These are phyloP conservation scores for Spirogloea muscicola DNA, from an alignment of 139 green algal species.

Conservation along the genomic window DNA sequence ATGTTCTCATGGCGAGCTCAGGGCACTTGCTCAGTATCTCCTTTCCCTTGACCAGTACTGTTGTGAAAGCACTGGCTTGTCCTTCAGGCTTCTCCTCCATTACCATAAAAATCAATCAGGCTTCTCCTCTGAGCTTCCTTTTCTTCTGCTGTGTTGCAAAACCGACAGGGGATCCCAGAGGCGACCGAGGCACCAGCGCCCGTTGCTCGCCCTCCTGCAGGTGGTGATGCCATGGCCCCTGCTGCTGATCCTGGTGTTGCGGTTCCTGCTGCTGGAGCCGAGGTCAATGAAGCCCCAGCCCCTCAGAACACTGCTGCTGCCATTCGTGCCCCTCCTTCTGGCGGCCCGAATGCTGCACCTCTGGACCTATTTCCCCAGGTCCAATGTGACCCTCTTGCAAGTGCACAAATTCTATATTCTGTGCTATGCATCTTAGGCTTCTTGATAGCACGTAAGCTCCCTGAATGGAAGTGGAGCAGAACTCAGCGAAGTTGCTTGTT, in stretches of 20 bases:
- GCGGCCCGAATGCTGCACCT: conserved; percentile 65
- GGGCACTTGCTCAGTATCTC: neutral
- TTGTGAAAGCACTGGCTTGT: neutral
- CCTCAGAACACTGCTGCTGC: neutral
- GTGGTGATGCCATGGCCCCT: conserved; percentile 18
- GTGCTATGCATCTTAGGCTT: neutral
- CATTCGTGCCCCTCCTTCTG: neutral
- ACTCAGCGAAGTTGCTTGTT: too few relatives aligned
- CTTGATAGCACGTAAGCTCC: too few relatives aligned
- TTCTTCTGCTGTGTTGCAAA: neutral
- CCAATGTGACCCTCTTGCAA: neutral
- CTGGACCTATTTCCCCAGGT: conserved; percentile 80
- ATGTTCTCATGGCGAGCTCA: neutral
- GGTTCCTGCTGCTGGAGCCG: neutral
- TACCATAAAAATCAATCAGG: too few relatives aligned
- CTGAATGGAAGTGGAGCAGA: too few relatives aligned
- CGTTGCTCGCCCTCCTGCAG: conserved; percentile 31
- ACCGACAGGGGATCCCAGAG: conserved; percentile 70
- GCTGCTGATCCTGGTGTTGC: conserved; percentile 15
- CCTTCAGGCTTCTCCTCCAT: too few relatives aligned
- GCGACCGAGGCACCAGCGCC: conserved; percentile 17
- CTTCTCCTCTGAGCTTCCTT: too few relatives aligned
- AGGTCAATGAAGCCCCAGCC: neutral
- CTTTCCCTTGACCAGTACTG: neutral
- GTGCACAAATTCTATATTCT: neutral